Base-by-base conservation (phyloP, 2,329 filamentous ascomycete species). In the Phaeosphaeria sp. region DNA sequence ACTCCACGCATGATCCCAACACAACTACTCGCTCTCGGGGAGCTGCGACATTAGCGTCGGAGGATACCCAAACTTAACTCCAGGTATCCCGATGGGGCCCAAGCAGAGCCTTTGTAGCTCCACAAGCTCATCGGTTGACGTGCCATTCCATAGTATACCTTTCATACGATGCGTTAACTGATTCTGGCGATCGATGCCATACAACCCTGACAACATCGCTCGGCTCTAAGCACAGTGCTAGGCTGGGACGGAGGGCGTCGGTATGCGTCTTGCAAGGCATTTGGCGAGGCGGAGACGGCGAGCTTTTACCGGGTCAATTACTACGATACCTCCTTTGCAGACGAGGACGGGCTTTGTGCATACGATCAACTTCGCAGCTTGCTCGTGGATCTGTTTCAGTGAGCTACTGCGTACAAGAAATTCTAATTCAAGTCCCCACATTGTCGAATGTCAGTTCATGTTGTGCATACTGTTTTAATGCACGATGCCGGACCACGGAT, bases 131-230 rank as follows among this genome's bases (percentile, higher is more conserved):
- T 57, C 25, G 10, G 27, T 57, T 7, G 49, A 36, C 9, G 54
- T 50, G 27, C 54, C 54, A 47, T 57, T 53, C n/a, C n/a, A 46
- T 13, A 57, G 54, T 50, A 57, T 57, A 42, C 54, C 54, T 30
- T 53, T 57, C 54, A 57, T 57, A 39, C 54, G 54, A 23, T 57
- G 48, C 50, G 48, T 36, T n/a, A 57, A 30, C 30, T 57, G 54
- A 18, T 52, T 52, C 18, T 39, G 54, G n/a, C 49, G 48, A 23
- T 57, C 54, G 41, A 57, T 52, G 18, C 50, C 54, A 48, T 46
- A 52, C n/a, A 57, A 39, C 10, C 23, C 54, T 15, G 50, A 46
- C 48, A 57, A 23, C 21, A 57, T 57, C 13, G 50, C 54, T 11
- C 30, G 30, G 30, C 30, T 7, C 30, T 36, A 15, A 11, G 30